Evolutionary conservation across 148 eudicot species (phyloP).

Genomic region (Rhododendron vialii): DNA sequence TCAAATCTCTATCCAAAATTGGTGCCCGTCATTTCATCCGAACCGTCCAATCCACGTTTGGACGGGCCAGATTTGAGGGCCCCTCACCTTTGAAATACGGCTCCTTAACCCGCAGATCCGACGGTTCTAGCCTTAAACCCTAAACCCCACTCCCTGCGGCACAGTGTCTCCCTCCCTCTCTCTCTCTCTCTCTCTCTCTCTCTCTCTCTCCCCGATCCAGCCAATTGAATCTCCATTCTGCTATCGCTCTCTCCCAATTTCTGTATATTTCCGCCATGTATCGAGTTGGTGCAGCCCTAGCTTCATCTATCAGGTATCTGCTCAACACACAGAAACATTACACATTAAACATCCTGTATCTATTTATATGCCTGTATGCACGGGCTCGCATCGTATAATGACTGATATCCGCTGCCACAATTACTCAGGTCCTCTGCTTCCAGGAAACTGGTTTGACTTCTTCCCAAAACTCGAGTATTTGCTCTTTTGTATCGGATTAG

Average conservation of each 20-base stretch:
- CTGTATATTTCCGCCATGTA: conserved; percentile 34
- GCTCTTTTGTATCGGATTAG: neutral
- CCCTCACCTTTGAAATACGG: too few species aligned
- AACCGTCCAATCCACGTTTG: rapidly evolving
- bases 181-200: neutral
- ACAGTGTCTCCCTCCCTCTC: neutral
- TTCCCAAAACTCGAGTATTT: neutral
- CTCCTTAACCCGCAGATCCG: neutral
- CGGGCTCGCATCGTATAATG: neutral
- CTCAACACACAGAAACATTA: neutral
- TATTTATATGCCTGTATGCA: neutral
- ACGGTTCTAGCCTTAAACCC: neutral
- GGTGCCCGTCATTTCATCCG: too few species aligned
- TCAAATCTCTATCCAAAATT: too few species aligned
- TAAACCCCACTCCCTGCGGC: neutral
- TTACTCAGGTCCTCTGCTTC: conserved; percentile 61
- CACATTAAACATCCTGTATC: too few species aligned
- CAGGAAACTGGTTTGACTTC: conserved; percentile 45
- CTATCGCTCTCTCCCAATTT: neutral
- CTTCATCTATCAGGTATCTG: conserved; percentile 64
- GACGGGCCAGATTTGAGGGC: too few species aligned
- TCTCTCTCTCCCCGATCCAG: neutral
- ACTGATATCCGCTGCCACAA: neutral
- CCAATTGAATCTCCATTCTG: neutral
- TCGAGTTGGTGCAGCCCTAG: conserved; percentile 44